These are phyloP conservation scores for Cordyceps fumosorosea DNA, from an alignment of 2,329 filamentous ascomycete genomes.

Conservation along the genomic window DNA sequence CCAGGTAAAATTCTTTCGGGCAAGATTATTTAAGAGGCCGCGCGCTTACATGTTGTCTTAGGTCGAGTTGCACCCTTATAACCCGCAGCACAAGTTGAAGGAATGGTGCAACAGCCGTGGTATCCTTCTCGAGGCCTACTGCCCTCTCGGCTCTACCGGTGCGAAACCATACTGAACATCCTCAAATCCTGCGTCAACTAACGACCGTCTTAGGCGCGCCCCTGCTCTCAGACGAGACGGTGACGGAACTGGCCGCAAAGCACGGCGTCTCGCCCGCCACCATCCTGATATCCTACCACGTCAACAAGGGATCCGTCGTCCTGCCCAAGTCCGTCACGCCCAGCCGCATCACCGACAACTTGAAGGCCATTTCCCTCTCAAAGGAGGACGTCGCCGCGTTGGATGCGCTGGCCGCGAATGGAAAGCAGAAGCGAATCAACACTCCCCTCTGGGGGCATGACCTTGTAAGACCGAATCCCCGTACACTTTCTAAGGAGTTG, in stretches of 20 bases:
- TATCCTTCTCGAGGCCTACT: slow-evolving; percentile 32
- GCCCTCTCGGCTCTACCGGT: slow-evolving; percentile 20
- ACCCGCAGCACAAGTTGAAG: slow-evolving; percentile 29
- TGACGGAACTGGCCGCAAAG: slow-evolving; percentile 50
- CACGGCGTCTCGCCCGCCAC: slow-evolving; percentile 17
- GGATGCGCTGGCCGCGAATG: slow-evolving; percentile 9
- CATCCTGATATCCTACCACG: slow-evolving; percentile 19
- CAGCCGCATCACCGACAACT: slow-evolving; percentile 17
- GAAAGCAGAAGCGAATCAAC: slow-evolving; percentile 6
- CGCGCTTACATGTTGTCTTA: slow-evolving; percentile 64
- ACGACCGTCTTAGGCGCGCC: slow-evolving; percentile 7
- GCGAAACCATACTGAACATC: too few relatives aligned
- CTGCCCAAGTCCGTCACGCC: slow-evolving; percentile 19
- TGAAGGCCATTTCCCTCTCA: slow-evolving; percentile 14
- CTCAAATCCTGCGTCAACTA: not conserved
- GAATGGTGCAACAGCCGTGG: slow-evolving; percentile 26
- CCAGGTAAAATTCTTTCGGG: slow-evolving; percentile 62
- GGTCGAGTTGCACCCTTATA: slow-evolving; percentile 32
- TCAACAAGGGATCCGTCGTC: slow-evolving; percentile 17
- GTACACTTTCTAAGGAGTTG: too few relatives aligned
- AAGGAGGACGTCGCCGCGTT: slow-evolving; percentile 15
- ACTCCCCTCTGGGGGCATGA: slow-evolving; percentile 1
- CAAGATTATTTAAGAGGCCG: slow-evolving; percentile 47
- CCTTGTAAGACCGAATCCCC: not conserved
- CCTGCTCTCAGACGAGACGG: slow-evolving; percentile 35